Evolutionary conservation across 2,329 filamentous ascomycete genomes (phyloP), one percentile per base, ranked within the genome.

Genomic region (Aspergillus viridinutans): DNA sequence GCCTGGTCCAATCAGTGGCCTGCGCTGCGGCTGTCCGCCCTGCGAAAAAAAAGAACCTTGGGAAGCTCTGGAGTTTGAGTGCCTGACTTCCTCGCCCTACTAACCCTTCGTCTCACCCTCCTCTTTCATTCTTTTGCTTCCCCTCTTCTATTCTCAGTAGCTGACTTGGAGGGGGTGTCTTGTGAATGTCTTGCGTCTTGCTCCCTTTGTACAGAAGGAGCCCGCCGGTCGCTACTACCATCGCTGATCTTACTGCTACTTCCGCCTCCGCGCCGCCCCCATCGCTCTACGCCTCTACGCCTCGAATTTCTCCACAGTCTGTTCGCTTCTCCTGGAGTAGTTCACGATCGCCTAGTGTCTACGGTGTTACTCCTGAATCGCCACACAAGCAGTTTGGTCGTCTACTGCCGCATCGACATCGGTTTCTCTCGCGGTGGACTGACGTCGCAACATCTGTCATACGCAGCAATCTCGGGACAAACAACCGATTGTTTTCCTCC

Each of bases 131-230:
- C 58, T 55, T 62, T 56, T 38, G 8, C 40, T 57, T 35, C 51
- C 42, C 49, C 54, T 52, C 35, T 54, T 45, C 52, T 54, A 38
- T 60, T 25, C 43, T 23, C 17, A 14, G 8, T 23, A 25, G 43
- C 12, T 21, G 12, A 20, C 23, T 23, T 23, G 17, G 42, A 23
- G 42, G 42, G 57, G 56, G 58, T 58, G 54, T 56, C 57, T 61
- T 58, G 69, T 72, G 71, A 67, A 74, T 74, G 72, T 73, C 69
- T 70, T 65, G 60, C 57, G 64, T 56, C 63, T 67, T 67, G 66
- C 60, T 67, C 49, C 58, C 53, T 61, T 54, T 57, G 51, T 68
- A 61, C 64, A 68, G 62, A 69, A 68, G 67, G 67, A 66, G 68
- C 62, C 59, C 65, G 54, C 63, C 62, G 58, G 60, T 68, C 58